Conservation (phyloP, 2,329 filamentous ascomycete genomes). For the Alternaria panax region DNA sequence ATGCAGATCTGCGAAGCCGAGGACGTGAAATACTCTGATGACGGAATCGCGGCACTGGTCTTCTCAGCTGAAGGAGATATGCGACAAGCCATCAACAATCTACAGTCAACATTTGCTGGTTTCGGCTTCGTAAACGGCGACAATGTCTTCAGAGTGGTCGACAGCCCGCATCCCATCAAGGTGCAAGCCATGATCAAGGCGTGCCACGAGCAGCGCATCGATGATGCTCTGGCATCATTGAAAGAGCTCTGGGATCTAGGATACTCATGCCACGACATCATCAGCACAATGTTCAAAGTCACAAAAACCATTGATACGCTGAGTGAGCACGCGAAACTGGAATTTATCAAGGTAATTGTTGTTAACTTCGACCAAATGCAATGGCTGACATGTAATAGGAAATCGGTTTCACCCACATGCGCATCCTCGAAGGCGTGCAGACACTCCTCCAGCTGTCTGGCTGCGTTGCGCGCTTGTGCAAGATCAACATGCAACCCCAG, state of each 20-base stretch:
- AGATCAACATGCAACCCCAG: conserved; percentile 94
- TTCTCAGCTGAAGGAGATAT: conserved; percentile 98
- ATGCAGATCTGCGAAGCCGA: conserved; percentile 94
- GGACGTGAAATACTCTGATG: conserved; percentile 87
- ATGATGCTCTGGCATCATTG: conserved; percentile 82
- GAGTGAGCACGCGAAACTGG: conserved; percentile 92
- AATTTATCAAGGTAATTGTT: conserved; percentile 77
- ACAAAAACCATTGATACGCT: conserved; percentile 94
- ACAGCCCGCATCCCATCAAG: conserved; percentile 96
- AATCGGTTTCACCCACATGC: conserved; percentile 99
- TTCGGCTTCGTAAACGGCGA: conserved; percentile 98
- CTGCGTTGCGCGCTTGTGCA: conserved; percentile 88
- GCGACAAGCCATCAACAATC: conserved; percentile 98
- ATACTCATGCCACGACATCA: conserved; percentile 98
- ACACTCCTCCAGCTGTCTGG: conserved; percentile 93
- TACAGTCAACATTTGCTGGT: conserved; percentile 90
- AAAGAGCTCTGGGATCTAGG: conserved; percentile 93
- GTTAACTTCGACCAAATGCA: neutral
- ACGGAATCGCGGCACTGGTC: conserved; percentile 92
- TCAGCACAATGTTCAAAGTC: conserved; percentile 98
- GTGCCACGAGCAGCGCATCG: conserved; percentile 90
- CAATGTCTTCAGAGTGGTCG: conserved; percentile 97
- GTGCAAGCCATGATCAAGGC: conserved; percentile 98
- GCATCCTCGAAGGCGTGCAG: conserved; percentile 96
- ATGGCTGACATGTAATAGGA: conserved; percentile 58